These are phyloP conservation scores for Colletotrichum falcatum DNA, from an alignment of 2,329 filamentous ascomycete species.

Conservation along the genomic window DNA sequence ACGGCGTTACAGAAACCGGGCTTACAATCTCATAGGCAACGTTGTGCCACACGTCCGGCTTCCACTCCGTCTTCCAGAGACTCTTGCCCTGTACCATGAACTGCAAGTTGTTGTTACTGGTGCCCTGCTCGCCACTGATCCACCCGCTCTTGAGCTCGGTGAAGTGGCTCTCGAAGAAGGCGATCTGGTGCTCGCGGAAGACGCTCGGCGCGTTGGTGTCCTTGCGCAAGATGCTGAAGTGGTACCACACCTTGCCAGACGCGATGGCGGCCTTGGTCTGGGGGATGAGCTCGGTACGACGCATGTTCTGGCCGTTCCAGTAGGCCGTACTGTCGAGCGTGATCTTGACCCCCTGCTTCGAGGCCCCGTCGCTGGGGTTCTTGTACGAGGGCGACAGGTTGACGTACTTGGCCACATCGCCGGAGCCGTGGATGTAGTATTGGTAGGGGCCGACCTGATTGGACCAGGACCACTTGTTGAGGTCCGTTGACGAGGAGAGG, in stretches of 20 bases:
- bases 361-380: constrained; percentile 72
- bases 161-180: constrained; percentile 77
- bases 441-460: constrained; percentile 78
- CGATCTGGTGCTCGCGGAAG: constrained; percentile 75
- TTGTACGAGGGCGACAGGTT: constrained; percentile 71
- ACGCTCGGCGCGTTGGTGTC: constrained; percentile 70
- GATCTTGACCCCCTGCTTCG: constrained; percentile 75
- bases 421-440: constrained; percentile 79
- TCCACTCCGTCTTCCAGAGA: constrained; percentile 73
- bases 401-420: constrained; percentile 68
- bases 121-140: constrained; percentile 60
- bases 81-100: constrained; percentile 72
- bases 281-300: constrained; percentile 79
- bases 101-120: constrained; percentile 66
- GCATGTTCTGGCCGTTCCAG: constrained; percentile 80
- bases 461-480: constrained; percentile 73
- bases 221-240: constrained; percentile 74
- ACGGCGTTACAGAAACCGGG: constrained; percentile 7
- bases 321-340: constrained; percentile 73
- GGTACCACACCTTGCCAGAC: constrained; percentile 76
- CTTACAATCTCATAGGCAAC: constrained; percentile 76
- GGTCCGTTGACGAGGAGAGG: constrained; percentile 64
- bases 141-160: constrained; percentile 80
- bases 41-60: constrained; percentile 78
- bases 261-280: constrained; percentile 75